Base-by-base conservation (phyloP, 2,329 filamentous ascomycete genomes). In the Pyrenochaeta sp. region DNA sequence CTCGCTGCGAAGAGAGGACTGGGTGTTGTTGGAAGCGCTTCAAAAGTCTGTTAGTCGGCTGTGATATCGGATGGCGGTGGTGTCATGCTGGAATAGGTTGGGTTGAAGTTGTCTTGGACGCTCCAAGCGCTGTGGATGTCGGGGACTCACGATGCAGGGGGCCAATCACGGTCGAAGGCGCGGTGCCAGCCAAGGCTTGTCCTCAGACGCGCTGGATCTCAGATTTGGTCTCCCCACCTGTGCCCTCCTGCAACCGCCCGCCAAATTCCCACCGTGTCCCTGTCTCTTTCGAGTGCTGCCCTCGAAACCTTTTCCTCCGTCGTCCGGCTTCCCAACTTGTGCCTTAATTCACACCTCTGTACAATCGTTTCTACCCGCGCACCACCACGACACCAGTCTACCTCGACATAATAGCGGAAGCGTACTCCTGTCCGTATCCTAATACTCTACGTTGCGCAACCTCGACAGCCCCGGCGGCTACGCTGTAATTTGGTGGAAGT, bases 171-270 rank as follows among this genome's bases (percentile, higher is more conserved):
- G 37, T 31, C 46, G 47, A 45, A 55, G 55, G 60, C 63, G 63
- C 65, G 47, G 56, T 54, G 58, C 51, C 54, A 51, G 69, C 70
- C 69, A 74, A 73, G 67, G 36, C 60, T 54, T 59, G 64, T 64
- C 59, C 67, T 73, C 58, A 71, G 67, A 73, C 72, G 62, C 64
- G 67, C 60, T 65, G 68, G 56, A 67, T 67, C 65, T 73, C 71
- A 75, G 71, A 73, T 61, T 69, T 61, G 61, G 56, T 64, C 65
- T 72, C 69, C 68, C 72, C 72, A 74, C 72, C 69, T 56, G 62
- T 56, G 63, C 64, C 64, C 63, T 66, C 60, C 65, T 69, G 67
- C 70, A 74, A 61, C 70, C 71, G 70, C 71, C 70, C 63, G 62
- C 69, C 70, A 69, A 65, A 67, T 66, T 61, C 61, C 60, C 63